phyloP scores from a whole-genome alignment of 768 basidiomycete species.

The Coprinellus micaceus region DNA sequence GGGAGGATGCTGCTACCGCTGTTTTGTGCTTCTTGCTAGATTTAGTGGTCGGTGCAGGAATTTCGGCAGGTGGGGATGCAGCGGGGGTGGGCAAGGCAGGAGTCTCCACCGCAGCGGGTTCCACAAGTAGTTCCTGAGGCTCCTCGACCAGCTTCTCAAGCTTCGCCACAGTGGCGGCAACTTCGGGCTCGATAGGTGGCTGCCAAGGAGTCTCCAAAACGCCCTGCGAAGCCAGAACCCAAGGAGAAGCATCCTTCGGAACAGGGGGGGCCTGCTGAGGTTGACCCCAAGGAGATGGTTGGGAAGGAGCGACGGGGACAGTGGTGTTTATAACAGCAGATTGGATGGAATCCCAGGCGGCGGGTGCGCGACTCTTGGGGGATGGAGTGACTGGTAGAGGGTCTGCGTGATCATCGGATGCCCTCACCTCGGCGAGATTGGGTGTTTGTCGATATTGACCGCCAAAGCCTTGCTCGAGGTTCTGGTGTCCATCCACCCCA shows the following conservation, averaged over 20 bases:
- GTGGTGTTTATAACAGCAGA: conserved; percentile 38
- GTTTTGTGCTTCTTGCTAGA: no score
- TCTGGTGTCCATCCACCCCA: neutral
- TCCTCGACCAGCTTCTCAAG: neutral
- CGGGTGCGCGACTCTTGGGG: neutral
- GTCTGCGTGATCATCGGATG: neutral
- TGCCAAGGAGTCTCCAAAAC: conserved; percentile 47
- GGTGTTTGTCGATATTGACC: neutral
- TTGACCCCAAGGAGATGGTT: conserved; percentile 37
- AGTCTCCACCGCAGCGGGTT: neutral
- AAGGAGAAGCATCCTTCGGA: conserved; percentile 47
- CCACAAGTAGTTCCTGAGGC: neutral
- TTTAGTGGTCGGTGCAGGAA: conserved; percentile 14
- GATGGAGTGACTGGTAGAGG: no score
- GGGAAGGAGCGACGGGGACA: conserved; percentile 21
- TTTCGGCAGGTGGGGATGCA: conserved; percentile 14
- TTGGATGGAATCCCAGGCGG: conserved; percentile 20
- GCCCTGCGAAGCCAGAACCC: conserved; percentile 49
- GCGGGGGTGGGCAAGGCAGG: conserved; percentile 7
- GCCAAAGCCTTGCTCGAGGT: neutral
- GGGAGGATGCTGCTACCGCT: no score
- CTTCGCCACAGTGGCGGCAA: neutral
- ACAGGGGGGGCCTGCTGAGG: conserved; percentile 24
- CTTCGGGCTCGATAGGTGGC: conserved; percentile 10
- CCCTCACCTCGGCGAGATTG: neutral